Percentiles rank a stretch among this genome's conserved stretches.
Evolutionary conservation across 1,284 basidiomycete species (phyloP).

Genomic region (Pseudozyma pruni): DNA sequence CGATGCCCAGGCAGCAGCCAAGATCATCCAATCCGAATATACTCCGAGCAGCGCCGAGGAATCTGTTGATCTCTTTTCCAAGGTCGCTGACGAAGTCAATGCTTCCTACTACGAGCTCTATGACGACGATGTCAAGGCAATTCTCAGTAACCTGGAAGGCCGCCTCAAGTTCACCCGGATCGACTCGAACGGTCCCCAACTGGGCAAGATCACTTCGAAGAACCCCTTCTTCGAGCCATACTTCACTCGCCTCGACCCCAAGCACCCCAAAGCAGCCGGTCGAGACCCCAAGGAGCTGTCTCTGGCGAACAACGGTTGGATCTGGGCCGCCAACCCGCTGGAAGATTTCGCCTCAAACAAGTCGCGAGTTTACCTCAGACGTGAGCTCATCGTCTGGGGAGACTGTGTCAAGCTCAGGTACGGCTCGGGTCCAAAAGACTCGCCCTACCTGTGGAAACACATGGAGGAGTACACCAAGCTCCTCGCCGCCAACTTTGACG

Average conservation of each 20-base stretch:
- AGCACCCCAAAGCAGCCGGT: slow-evolving; percentile 47
- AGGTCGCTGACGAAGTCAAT: slow-evolving; percentile 55
- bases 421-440: slow-evolving; percentile 73
- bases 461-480: slow-evolving; percentile 80
- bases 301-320: slow-evolving; percentile 95
- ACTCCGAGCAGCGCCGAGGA: slow-evolving; percentile 28
- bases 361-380: slow-evolving; percentile 94
- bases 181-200: slow-evolving; percentile 55
- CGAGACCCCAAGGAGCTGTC: slow-evolving; percentile 79
- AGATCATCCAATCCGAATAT: slow-evolving; percentile 32
- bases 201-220: slow-evolving; percentile 49
- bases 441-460: slow-evolving; percentile 93
- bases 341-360: slow-evolving; percentile 92
- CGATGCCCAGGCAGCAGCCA: slow-evolving; percentile 32
- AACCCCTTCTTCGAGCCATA: slow-evolving; percentile 60
- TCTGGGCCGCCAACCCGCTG: slow-evolving; percentile 94
- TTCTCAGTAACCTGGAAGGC: slow-evolving; percentile 53
- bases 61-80: slow-evolving; percentile 32
- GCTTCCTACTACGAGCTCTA: slow-evolving; percentile 48
- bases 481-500: slow-evolving; percentile 84
- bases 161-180: slow-evolving; percentile 57
- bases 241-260: slow-evolving; percentile 61
- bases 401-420: slow-evolving; percentile 98
- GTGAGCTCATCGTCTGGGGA: slow-evolving; percentile 96
- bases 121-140: slow-evolving; percentile 60